phyloP scores from a whole-genome alignment of 2,329 filamentous ascomycete genomes.

The Alternaria triticimaculans region DNA sequence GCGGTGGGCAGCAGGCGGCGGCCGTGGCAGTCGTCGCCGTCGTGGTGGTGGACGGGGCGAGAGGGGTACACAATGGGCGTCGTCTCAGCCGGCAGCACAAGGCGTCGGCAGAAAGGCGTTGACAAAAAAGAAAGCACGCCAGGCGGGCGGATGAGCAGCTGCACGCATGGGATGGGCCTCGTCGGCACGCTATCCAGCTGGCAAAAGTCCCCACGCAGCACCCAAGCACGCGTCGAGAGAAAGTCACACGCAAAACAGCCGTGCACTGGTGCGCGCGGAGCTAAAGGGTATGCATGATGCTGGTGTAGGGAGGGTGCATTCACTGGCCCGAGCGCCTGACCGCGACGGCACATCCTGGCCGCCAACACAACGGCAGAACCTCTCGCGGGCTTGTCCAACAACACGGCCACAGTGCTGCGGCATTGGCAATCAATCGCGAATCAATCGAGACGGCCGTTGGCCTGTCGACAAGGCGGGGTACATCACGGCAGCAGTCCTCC shows the following conservation, averaged over 20 bases:
- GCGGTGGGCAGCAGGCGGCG: background rate
- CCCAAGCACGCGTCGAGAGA: constrained; percentile 17
- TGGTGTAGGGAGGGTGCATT: constrained; percentile 3
- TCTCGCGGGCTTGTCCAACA: constrained; percentile 11
- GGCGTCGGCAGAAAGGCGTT: background rate
- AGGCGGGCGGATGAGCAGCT: background rate
- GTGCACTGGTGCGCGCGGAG: constrained; percentile 8
- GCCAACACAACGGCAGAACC: constrained; percentile 11
- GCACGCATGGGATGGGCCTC: constrained; percentile 8
- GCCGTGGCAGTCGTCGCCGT: constrained; percentile 5
- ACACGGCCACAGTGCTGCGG: background rate
- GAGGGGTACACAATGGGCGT: constrained; percentile 20
- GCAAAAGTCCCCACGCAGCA: constrained; percentile 17
- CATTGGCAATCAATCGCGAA: constrained; percentile 4
- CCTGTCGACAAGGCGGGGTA: background rate
- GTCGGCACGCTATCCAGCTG: constrained; percentile 17
- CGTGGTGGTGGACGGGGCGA: constrained; percentile 9
- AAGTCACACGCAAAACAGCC: constrained; percentile 21
- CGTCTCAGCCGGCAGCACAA: constrained; percentile 17
- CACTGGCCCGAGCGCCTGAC: constrained; percentile 9
- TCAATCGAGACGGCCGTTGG: background rate
- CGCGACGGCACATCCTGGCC: constrained; percentile 11
- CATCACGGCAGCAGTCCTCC: background rate
- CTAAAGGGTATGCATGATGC: constrained; percentile 6
- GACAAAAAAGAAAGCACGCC: background rate